These are phyloP conservation scores for Scytalidium sp. DNA, from an alignment of 2,329 filamentous ascomycete species.

Conservation along the genomic window DNA sequence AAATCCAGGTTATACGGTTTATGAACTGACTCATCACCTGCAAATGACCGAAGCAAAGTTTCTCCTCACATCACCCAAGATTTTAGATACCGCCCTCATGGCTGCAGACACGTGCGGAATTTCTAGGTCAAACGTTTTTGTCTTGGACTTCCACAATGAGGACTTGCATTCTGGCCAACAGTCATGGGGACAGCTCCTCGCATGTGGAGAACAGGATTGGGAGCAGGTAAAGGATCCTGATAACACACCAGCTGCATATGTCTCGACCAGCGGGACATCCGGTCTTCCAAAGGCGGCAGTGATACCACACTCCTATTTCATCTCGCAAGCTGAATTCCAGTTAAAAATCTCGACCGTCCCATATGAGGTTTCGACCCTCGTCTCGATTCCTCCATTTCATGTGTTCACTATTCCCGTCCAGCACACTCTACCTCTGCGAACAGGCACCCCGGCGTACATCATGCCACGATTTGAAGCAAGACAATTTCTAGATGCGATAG, in stretches of 20 bases:
- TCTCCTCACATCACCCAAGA: constrained; percentile 7
- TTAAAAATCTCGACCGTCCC: constrained; percentile 54
- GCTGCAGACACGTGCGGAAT: constrained; percentile 19
- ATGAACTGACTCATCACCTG: constrained; percentile 15
- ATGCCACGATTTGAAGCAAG: constrained; percentile 76
- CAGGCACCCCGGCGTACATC: constrained; percentile 64
- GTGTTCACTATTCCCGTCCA: constrained; percentile 75
- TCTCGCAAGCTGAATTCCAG: constrained; percentile 32
- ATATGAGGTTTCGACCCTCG: constrained; percentile 45
- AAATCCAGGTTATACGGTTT: constrained; percentile 15
- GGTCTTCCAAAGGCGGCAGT: constrained; percentile 43
- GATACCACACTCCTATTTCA: constrained; percentile 27
- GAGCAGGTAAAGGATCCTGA: constrained; percentile 5
- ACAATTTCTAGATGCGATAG: constrained; percentile 64
- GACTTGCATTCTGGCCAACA: background rate
- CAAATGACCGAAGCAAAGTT: constrained; percentile 10
- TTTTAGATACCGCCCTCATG: constrained; percentile 8
- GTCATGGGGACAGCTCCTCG: constrained; percentile 1
- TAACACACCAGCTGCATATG: constrained; percentile 38
- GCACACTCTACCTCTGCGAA: constrained; percentile 67
- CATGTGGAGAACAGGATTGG: constrained; percentile 36
- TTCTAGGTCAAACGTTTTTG: background rate
- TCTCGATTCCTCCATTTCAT: constrained; percentile 50
- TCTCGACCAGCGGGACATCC: constrained; percentile 52
- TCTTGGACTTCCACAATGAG: constrained; percentile 1